Base-by-base conservation (phyloP, 768 basidiomycete species). In the Mycena kentingensis region DNA sequence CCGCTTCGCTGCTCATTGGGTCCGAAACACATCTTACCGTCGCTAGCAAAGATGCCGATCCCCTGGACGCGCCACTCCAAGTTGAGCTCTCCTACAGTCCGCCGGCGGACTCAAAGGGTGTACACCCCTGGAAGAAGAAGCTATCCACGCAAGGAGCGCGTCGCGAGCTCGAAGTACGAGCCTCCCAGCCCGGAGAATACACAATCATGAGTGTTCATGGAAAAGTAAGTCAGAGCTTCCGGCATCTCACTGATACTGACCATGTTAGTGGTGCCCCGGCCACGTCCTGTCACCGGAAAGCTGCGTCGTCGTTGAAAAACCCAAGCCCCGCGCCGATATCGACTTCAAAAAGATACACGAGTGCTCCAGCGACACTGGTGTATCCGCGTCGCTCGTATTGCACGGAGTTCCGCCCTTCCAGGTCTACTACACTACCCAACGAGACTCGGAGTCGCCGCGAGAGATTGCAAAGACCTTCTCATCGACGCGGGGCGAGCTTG, bases 281-380 rank as follows among this genome's bases (percentile, higher is more conserved):
- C 87, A 89, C 52, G 84, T 98, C 1, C 73, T 92, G 35, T 87
- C 89, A 42, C 92, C 93, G 1, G 90, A 93, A 51, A 81, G 76
- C 4, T 93, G 92, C 60, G 79, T 73, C 51, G 90, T 95, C 3
- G 70, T 87, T 25, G 84, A 93, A 66, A 79, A 81, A 57, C 89
- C 91, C 4, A 63, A 78, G 26, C 94, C 94, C 2, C 83, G 81
- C 3, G 90, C 92, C 21, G 87, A 95, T 62, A 90, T 96, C 53
- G 82, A 87, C 69, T 93, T 91, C 84, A 89, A 85, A 61, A 85
- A 85, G 44, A 88, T 95, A 52, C 90, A 93, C 55, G 93, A 95
- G 74, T 94, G 93, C 66, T 91, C 91, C 43, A 89, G 91, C 2
- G 95, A 97, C 62, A 93, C 90, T 16, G 95, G 96, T 7, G 90